These are phyloP conservation scores for Toxoplasma gondii DNA, from an alignment of 169 alveolate species.

Conservation along the genomic window DNA sequence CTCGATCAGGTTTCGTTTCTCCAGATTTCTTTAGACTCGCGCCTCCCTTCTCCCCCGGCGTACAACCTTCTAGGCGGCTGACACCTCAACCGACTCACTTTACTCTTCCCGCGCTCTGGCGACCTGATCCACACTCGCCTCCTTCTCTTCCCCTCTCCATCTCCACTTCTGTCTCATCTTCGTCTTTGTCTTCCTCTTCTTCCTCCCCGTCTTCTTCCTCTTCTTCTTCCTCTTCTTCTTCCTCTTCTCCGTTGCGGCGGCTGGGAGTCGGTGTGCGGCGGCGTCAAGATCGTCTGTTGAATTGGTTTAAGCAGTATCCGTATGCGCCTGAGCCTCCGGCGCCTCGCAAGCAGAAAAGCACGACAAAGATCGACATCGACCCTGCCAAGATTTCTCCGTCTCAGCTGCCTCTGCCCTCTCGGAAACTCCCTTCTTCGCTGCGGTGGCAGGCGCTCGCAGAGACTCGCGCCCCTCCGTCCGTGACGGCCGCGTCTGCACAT, in stretches of 20 bases:
- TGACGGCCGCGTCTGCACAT: neutral
- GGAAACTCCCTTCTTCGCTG: constrained; percentile 12
- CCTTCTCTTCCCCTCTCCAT: neutral
- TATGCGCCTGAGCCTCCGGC: constrained; percentile 30
- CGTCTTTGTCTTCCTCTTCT: neutral
- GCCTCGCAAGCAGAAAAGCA: neutral
- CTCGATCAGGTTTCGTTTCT: no score
- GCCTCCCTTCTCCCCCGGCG: no score
- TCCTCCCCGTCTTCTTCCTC: neutral
- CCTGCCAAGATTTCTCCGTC: neutral
- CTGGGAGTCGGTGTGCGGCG: constrained; percentile 39
- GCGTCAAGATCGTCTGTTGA: neutral
- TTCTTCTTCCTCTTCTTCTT: neutral
- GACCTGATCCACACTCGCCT: no score
- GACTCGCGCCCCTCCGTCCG: constrained; percentile 14
- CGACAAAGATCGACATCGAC: neutral
- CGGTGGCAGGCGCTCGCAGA: constrained; percentile 26
- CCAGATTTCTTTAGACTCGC: no score
- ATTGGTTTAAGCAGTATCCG: constrained; percentile 44
- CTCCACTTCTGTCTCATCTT: neutral
- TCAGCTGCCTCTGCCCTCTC: neutral
- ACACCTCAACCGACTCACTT: no score
- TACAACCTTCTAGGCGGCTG: no score
- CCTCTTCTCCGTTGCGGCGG: neutral
- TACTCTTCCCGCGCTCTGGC: no score